These are phyloP conservation scores for Chrysosporium queenslandicum DNA, from an alignment of 2,329 filamentous ascomycete genomes.

Conservation along the genomic window DNA sequence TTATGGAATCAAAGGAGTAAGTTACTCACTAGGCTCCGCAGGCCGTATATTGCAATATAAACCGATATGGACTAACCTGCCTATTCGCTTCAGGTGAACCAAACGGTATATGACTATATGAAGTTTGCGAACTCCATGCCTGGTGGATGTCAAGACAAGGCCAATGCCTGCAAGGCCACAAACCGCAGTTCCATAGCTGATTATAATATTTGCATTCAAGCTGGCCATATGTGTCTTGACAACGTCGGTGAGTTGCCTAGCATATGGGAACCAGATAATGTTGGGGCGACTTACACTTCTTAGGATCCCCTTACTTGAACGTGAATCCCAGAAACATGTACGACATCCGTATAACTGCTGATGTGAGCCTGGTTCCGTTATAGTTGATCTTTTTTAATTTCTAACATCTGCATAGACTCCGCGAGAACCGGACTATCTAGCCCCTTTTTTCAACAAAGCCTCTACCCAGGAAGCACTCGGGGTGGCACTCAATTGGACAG, in stretches of 20 bases:
- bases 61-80: not conserved
- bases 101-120: constrained; percentile 33
- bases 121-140: constrained; percentile 29
- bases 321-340: constrained; percentile 2
- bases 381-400: not conserved
- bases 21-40: not conserved
- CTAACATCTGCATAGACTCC: not conserved
- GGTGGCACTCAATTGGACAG: constrained; percentile 46
- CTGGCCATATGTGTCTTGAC: not conserved
- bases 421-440: constrained; percentile 28
- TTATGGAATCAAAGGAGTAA: constrained; percentile 38
- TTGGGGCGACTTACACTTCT: not conserved
- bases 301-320: not conserved
- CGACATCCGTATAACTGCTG: constrained; percentile 5
- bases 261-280: not conserved
- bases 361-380: not conserved
- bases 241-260: not conserved
- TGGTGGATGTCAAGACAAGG: constrained; percentile 41
- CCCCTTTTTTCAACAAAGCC: constrained; percentile 43
- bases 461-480: constrained; percentile 45
- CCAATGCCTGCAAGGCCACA: constrained; percentile 35
- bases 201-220: constrained; percentile 30
- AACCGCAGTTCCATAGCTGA: constrained; percentile 32
- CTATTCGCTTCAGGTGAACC: constrained; percentile 27
- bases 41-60: not conserved